phyloP scores from a whole-genome alignment of 495 filamentous ascomycete species.

The Lichenothelia convexa region DNA sequence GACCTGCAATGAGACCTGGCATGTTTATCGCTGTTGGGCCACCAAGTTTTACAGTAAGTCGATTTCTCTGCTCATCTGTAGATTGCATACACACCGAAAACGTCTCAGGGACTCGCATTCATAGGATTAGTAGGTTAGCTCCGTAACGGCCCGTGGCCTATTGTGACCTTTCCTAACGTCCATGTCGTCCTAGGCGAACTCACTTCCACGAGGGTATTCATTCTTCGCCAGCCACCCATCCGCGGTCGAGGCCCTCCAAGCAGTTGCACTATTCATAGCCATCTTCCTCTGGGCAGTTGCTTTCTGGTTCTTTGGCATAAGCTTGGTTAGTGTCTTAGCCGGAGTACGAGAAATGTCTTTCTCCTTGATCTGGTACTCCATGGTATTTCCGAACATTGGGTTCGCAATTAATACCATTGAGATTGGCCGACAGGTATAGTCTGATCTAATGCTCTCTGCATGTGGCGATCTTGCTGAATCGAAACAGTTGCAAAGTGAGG shows the following conservation, averaged over 20 bases:
- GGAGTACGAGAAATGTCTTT: conserved; percentile 33
- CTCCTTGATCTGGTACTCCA: conserved; percentile 36
- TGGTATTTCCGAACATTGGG: conserved; percentile 42
- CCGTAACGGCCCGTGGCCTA: too few relatives aligned
- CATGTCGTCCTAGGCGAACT: too few relatives aligned
- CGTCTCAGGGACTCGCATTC: too few relatives aligned
- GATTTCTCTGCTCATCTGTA: too few relatives aligned
- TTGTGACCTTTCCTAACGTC: too few relatives aligned
- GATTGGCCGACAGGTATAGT: too few relatives aligned
- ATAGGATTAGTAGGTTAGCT: too few relatives aligned
- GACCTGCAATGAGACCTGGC: conserved; percentile 14
- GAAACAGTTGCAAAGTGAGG: conserved; percentile 23
- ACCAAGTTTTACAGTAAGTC: too few relatives aligned
- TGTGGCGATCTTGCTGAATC: too few relatives aligned
- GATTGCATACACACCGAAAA: too few relatives aligned
- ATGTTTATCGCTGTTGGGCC: conserved; percentile 19
- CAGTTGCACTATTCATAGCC: conserved; percentile 31
- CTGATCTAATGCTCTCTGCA: too few relatives aligned
- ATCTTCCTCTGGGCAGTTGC: conserved; percentile 53
- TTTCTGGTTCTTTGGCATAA: conserved; percentile 54
- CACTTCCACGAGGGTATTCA: conserved; percentile 19
- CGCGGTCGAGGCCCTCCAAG: conserved; percentile 24
- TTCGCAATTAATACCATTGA: conserved; percentile 34
- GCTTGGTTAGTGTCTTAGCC: conserved; percentile 32
- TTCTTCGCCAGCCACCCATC: conserved; percentile 9